Conservation (phyloP, 2,329 filamentous ascomycete genomes). For the Parascedosporium putredinis region DNA sequence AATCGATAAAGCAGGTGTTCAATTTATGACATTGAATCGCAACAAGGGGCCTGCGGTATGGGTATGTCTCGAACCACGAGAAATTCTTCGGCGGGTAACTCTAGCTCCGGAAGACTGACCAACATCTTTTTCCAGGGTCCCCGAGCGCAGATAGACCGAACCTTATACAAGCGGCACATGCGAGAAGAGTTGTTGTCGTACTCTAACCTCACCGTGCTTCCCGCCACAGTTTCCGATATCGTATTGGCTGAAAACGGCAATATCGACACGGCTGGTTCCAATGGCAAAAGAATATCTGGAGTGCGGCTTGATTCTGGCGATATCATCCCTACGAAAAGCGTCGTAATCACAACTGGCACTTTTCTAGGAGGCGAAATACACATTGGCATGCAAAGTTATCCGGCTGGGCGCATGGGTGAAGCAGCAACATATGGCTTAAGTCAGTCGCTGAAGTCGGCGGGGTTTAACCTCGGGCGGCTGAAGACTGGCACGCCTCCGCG, state of each 20-base stretch:
- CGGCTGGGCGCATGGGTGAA: slow-evolving; percentile 87
- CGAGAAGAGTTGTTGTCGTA: slow-evolving; percentile 71
- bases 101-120: not conserved
- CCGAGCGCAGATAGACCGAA: slow-evolving; percentile 87
- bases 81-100: not conserved
- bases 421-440: slow-evolving; percentile 86
- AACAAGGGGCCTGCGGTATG: slow-evolving; percentile 92
- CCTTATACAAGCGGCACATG: slow-evolving; percentile 85
- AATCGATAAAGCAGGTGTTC: slow-evolving; percentile 89
- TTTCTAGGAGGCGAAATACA: slow-evolving; percentile 96
- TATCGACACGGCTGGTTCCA: slow-evolving; percentile 35
- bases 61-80: slow-evolving; percentile 29
- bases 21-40: slow-evolving; percentile 81
- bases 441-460: slow-evolving; percentile 78
- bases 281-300: slow-evolving; percentile 53
- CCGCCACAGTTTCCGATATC: slow-evolving; percentile 88
- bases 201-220: slow-evolving; percentile 66
- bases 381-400: slow-evolving; percentile 74
- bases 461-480: slow-evolving; percentile 77
- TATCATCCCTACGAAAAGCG: slow-evolving; percentile 65
- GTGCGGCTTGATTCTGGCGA: slow-evolving; percentile 82
- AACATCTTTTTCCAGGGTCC: slow-evolving; percentile 48
- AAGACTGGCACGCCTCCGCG: slow-evolving; percentile 95
- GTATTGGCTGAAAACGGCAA: slow-evolving; percentile 43
- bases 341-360: slow-evolving; percentile 93